Percentiles rank a stretch among this genome's conserved stretches.
These are phyloP conservation scores for Geotrichum klebahnii DNA, from an alignment of 1,139 yeast genomes.

Conservation along the genomic window DNA sequence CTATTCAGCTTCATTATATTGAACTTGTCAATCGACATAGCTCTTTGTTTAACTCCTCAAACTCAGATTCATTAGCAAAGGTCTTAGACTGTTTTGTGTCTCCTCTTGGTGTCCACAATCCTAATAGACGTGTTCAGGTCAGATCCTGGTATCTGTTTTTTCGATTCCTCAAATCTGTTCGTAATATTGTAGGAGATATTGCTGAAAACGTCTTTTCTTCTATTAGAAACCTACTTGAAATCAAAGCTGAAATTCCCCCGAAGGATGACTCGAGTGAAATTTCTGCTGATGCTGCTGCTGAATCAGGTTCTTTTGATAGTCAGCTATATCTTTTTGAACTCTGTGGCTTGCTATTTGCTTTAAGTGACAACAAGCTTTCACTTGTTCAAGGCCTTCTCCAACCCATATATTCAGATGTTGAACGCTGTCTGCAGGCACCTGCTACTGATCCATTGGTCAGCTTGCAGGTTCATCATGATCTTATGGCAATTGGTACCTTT, in stretches of 20 bases:
- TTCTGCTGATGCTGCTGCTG: slow-evolving; percentile 46
- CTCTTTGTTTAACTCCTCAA: slow-evolving; percentile 52
- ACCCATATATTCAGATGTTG: slow-evolving; percentile 75
- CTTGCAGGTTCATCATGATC: slow-evolving; percentile 76
- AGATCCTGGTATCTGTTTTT: slow-evolving; percentile 89
- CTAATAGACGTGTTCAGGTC: slow-evolving; percentile 57
- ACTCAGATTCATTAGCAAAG: slow-evolving; percentile 52
- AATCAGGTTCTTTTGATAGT: slow-evolving; percentile 64
- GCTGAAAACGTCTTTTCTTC: slow-evolving; percentile 51
- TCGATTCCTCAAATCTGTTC: slow-evolving; percentile 73
- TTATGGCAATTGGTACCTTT: slow-evolving; percentile 86
- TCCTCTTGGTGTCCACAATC: slow-evolving; percentile 74
- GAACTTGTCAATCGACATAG: slow-evolving; percentile 82
- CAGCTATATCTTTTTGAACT: slow-evolving; percentile 79
- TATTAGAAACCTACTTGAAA: slow-evolving; percentile 50
- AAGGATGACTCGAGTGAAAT: slow-evolving; percentile 43
- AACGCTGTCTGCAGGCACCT: slow-evolving; percentile 45
- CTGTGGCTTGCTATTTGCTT: slow-evolving; percentile 40
- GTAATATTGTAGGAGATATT: slow-evolving; percentile 52
- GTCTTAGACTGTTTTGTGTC: slow-evolving; percentile 76
- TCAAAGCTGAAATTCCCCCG: slow-evolving; percentile 54
- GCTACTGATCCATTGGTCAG: slow-evolving; percentile 47
- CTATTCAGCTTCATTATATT: slow-evolving; percentile 74
- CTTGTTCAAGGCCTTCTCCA: slow-evolving; percentile 51
- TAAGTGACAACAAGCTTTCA: slow-evolving; percentile 27